A percentile compares a stretch with the other conserved stretches of the same genome.
phyloP scores from a whole-genome alignment of 257 asterid genomes.

The Coffea canephora region DNA sequence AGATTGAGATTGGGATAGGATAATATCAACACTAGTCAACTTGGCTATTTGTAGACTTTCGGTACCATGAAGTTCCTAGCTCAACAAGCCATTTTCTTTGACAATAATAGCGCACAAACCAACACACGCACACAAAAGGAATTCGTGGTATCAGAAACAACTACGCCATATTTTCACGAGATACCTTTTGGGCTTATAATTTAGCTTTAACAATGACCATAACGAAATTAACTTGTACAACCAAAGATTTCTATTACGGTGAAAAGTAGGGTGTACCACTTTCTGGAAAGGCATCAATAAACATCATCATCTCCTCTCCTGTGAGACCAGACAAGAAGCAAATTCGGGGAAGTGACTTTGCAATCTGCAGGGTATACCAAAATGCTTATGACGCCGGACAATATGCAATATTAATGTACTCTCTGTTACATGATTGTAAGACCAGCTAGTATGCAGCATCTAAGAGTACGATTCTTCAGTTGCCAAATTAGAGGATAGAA shows the following conservation, averaged over 20 bases:
- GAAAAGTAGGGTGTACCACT: constrained; percentile 46
- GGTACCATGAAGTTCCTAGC: not conserved
- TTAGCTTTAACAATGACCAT: not conserved
- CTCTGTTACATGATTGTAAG: not conserved
- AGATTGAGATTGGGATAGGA: no score
- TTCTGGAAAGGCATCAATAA: constrained; percentile 82
- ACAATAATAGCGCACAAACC: not conserved
- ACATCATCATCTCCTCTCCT: constrained; percentile 99
- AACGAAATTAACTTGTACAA: not conserved
- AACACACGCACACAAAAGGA: no score
- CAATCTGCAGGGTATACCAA: constrained; percentile 47
- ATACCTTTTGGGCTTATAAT: not conserved
- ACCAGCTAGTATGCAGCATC: not conserved
- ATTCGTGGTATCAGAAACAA: no score
- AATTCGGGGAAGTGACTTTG: constrained; percentile 73
- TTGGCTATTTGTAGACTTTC: no score
- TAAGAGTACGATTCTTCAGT: not conserved
- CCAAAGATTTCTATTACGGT: not conserved
- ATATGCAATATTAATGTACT: not conserved
- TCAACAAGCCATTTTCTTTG: not conserved
- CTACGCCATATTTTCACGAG: not conserved
- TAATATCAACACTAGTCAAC: no score
- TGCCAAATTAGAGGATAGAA: not conserved
- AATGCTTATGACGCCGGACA: not conserved
- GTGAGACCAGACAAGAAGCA: constrained; percentile 92